Conservation (phyloP, 1,284 basidiomycete species). For the Sporisorium exsertum region DNA sequence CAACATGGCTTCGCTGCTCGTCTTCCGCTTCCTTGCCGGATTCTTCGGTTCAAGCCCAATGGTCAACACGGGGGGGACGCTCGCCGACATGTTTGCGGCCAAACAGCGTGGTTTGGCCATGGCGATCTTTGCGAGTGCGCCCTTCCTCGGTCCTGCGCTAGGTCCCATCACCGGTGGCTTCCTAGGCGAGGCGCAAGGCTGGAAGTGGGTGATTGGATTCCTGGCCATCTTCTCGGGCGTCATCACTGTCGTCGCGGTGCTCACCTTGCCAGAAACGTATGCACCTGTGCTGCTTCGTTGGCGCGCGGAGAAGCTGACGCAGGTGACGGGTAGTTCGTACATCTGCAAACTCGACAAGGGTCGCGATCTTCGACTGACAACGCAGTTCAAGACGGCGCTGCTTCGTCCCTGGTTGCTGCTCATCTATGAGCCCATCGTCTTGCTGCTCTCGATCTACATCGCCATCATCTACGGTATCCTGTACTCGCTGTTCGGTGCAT, state of each 20-base stretch:
- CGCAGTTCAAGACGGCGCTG: constrained; percentile 58
- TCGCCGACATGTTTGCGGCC: constrained; percentile 78
- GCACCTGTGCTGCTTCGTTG: constrained; percentile 61
- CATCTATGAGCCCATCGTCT: constrained; percentile 81
- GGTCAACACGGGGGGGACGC: constrained; percentile 72
- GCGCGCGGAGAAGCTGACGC: constrained; percentile 53
- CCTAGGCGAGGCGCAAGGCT: constrained; percentile 73
- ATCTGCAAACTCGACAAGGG: constrained; percentile 62
- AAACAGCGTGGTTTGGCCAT: constrained; percentile 78
- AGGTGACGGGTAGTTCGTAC: constrained; percentile 62
- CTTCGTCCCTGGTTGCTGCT: constrained; percentile 70
- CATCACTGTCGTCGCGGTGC: constrained; percentile 74
- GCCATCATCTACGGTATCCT: constrained; percentile 78
- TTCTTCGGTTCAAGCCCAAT: constrained; percentile 73
- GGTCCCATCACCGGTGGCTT: constrained; percentile 69
- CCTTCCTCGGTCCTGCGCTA: constrained; percentile 78
- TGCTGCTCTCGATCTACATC: constrained; percentile 78
- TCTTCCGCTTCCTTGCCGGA: constrained; percentile 79
- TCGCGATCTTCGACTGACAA: constrained; percentile 47
- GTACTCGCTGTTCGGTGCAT: constrained; percentile 65
- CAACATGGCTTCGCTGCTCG: constrained; percentile 76
- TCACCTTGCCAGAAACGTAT: constrained; percentile 81
- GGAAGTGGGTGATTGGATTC: constrained; percentile 83
- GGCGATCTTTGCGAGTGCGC: constrained; percentile 79
- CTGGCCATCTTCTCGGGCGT: constrained; percentile 76